Percentiles rank a stretch among this genome's conserved stretches.
Evolutionary conservation across 2,329 filamentous ascomycete genomes (phyloP).

Genomic region (Colletotrichum tropicale): DNA sequence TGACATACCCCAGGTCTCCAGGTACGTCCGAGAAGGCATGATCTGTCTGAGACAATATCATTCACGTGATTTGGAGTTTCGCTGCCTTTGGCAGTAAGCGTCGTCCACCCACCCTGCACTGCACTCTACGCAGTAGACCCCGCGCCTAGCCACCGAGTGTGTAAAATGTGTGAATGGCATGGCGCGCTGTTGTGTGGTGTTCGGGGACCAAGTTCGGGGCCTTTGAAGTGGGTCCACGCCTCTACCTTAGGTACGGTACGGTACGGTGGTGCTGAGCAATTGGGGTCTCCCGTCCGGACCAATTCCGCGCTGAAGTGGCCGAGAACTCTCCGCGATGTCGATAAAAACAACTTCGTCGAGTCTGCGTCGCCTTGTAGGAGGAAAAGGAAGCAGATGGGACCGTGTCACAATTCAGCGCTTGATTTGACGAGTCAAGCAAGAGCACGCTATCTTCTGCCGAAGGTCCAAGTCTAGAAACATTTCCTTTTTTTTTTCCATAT

Average conservation of each 20-base stretch:
- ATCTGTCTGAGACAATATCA: neutral
- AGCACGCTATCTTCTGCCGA: neutral
- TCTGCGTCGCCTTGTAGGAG: neutral
- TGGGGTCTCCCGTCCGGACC: neutral
- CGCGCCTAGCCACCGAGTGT: neutral
- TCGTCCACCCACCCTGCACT: neutral
- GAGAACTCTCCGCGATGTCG: conserved; percentile 6
- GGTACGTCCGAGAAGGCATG: neutral
- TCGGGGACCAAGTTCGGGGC: neutral
- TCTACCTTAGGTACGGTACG: neutral
- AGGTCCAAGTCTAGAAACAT: neutral
- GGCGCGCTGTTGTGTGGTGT: neutral
- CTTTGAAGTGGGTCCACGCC: neutral
- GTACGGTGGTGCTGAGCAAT: neutral
- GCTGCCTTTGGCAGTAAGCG: neutral
- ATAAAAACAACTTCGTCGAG: neutral
- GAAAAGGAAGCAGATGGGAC: neutral
- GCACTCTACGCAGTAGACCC: neutral
- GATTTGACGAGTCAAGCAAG: neutral
- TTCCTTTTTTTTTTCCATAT: neutral
- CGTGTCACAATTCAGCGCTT: neutral
- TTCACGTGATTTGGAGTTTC: conserved; percentile 1
- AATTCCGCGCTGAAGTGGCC: conserved; percentile 1
- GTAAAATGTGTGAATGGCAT: neutral
- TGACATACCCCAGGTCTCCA: neutral